Conservation (phyloP, 345 rosid species). For the Anacardium occidentale region DNA sequence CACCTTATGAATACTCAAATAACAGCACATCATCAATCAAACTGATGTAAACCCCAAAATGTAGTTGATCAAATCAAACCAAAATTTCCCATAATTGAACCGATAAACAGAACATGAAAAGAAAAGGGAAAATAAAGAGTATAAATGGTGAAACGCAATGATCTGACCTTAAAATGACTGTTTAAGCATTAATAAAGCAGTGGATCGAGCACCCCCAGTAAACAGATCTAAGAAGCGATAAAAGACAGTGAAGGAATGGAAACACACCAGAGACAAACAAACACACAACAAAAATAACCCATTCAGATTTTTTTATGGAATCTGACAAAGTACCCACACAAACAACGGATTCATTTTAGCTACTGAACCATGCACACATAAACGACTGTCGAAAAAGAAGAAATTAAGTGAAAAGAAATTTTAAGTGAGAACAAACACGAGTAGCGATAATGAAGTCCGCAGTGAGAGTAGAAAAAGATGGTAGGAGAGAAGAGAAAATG, state of each 20-base stretch:
- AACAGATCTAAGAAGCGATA: conserved; percentile 63
- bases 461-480: background rate
- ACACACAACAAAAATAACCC: conserved; percentile 31
- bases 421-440: conserved; percentile 20
- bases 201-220: conserved; percentile 55
- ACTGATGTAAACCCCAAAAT: conserved; percentile 24
- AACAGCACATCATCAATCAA: conserved; percentile 52
- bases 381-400: conserved; percentile 27
- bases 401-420: background rate
- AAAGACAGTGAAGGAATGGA: conserved; percentile 45
- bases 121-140: conserved; percentile 13
- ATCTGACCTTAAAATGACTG: conserved; percentile 62
- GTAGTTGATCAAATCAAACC: conserved; percentile 22
- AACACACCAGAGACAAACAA: conserved; percentile 58
- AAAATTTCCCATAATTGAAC: conserved; percentile 22
- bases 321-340: conserved; percentile 60
- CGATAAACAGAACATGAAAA: conserved; percentile 4
- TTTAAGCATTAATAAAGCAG: conserved; percentile 43
- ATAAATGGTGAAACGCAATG: conserved; percentile 38
- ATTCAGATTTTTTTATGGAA: conserved; percentile 48
- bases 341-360: conserved; percentile 36
- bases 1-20: conserved; percentile 43
- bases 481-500: conserved; percentile 29
- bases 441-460: conserved; percentile 16
- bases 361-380: conserved; percentile 47